These are phyloP conservation scores for Dactylonectria estremocensis DNA, from an alignment of 2,329 filamentous ascomycete genomes.

Conservation along the genomic window DNA sequence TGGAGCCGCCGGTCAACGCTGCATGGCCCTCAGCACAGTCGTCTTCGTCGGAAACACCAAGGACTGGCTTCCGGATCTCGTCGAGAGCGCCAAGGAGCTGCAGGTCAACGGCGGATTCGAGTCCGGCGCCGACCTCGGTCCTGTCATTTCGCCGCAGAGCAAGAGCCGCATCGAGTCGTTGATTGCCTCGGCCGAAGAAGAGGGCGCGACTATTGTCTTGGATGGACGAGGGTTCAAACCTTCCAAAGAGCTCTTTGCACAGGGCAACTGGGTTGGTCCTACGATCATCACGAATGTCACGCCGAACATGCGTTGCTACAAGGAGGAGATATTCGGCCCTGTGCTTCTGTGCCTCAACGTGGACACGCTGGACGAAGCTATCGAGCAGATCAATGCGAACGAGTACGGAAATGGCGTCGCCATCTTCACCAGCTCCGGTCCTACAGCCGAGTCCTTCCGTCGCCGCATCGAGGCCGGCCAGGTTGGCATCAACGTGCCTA, in stretches of 20 bases:
- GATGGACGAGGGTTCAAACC: conserved; percentile 43
- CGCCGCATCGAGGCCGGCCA: conserved; percentile 48
- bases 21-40: conserved; percentile 77
- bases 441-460: conserved; percentile 52
- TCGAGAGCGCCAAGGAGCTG: conserved; percentile 72
- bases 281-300: conserved; percentile 54
- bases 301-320: conserved; percentile 55
- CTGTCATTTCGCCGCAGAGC: conserved; percentile 42
- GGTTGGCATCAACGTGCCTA: conserved; percentile 47
- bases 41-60: conserved; percentile 77
- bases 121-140: conserved; percentile 40
- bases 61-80: conserved; percentile 73
- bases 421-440: conserved; percentile 53
- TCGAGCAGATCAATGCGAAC: conserved; percentile 51
- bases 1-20: conserved; percentile 78
- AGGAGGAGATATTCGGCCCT: conserved; percentile 55
- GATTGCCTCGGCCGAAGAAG: conserved; percentile 40
- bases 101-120: conserved; percentile 44
- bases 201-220: conserved; percentile 41
- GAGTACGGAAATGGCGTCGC: conserved; percentile 55
- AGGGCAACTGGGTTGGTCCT: conserved; percentile 62
- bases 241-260: conserved; percentile 34
- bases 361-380: conserved; percentile 54
- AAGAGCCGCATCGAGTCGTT: conserved; percentile 41
- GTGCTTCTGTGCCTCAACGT: conserved; percentile 54